Conservation (phyloP, 2,329 filamentous ascomycete species). For the Apiospora kogelbergensis region DNA sequence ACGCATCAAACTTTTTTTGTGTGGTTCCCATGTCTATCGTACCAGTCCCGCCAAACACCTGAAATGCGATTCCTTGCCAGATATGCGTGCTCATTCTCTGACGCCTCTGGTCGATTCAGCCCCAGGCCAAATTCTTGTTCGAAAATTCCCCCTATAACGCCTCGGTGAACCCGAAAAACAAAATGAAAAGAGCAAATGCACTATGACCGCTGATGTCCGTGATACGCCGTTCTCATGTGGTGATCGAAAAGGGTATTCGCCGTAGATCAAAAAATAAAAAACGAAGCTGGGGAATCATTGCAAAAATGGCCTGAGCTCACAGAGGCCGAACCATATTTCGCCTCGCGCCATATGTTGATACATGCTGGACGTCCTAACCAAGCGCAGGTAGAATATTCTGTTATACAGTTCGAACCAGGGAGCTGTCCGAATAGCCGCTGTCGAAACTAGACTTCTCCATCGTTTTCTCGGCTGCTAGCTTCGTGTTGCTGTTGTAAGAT, state of each 20-base stretch:
- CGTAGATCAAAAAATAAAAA: conserved; percentile 20
- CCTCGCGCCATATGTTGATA: conserved; percentile 20
- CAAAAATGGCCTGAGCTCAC: conserved; percentile 13
- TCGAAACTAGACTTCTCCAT: conserved; percentile 45
- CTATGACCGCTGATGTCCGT: conserved; percentile 17
- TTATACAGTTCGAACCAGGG: conserved; percentile 13
- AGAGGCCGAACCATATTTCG: conserved; percentile 14
- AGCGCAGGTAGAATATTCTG: conserved; percentile 1
- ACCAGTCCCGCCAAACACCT: conserved; percentile 26
- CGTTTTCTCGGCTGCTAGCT: conserved; percentile 14
- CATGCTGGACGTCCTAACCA: conserved; percentile 16
- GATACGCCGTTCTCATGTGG: conserved; percentile 25
- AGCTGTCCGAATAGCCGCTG: conserved; percentile 32
- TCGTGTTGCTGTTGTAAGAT: conserved; percentile 31
- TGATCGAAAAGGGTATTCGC: conserved; percentile 29
- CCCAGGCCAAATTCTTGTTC: conserved; percentile 4
- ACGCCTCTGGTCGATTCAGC: conserved; percentile 18
- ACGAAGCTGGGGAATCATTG: conserved; percentile 20
- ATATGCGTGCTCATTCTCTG: conserved; percentile 13
- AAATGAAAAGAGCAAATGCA: conserved; percentile 3
- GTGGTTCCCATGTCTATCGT: conserved; percentile 28
- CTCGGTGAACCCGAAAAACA: background rate
- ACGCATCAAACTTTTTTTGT: conserved; percentile 24
- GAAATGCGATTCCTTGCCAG: conserved; percentile 21
- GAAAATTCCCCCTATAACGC: background rate